phyloP scores from a whole-genome alignment of 2,329 filamentous ascomycete species.

The Colletotrichum cordylinicola region DNA sequence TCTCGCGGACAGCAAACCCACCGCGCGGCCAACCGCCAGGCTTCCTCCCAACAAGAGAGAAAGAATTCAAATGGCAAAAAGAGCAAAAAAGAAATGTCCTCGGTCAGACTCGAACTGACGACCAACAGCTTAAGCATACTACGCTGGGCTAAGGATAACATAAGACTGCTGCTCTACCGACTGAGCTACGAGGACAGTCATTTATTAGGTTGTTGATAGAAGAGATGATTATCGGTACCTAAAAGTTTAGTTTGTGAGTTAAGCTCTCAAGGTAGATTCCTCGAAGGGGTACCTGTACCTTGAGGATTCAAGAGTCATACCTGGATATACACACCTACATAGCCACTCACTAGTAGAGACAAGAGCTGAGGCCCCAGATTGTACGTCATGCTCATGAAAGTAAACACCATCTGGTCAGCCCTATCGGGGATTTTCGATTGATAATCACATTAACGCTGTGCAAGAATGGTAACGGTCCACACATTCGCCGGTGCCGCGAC shows the following conservation, averaged over 20 bases:
- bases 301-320: not conserved
- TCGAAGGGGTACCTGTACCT: not conserved
- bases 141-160: not conserved
- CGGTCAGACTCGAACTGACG: not conserved
- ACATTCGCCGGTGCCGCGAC: too few species aligned
- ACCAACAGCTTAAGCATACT: not conserved
- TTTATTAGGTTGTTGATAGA: not conserved
- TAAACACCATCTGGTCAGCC: too few species aligned
- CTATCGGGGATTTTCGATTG: too few species aligned
- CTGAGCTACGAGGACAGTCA: not conserved
- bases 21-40: not conserved
- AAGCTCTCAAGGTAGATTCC: not conserved
- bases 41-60: not conserved
- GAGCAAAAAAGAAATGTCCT: not conserved
- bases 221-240: not conserved
- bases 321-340: too few species aligned
- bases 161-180: not conserved
- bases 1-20: not conserved
- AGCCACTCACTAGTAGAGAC: too few species aligned
- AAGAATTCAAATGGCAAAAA: not conserved
- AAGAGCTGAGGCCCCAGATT: too few species aligned
- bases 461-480: too few species aligned
- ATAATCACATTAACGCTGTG: too few species aligned
- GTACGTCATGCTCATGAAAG: too few species aligned
- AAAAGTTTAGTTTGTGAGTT: not conserved